Conservation (phyloP, 2,329 filamentous ascomycete genomes). For the Aspergillus vadensis region DNA sequence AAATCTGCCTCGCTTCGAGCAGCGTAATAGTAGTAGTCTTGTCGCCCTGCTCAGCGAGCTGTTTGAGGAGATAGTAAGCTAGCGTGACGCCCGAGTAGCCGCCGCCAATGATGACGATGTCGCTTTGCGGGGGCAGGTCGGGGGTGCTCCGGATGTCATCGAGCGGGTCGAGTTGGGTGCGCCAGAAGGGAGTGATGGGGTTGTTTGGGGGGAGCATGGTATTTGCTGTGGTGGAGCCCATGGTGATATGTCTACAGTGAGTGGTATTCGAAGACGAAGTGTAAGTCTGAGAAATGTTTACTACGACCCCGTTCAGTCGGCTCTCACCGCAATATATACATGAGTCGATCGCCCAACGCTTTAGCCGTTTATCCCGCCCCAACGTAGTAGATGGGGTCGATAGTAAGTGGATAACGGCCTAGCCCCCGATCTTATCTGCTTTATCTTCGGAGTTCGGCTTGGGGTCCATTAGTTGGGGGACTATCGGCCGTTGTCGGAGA, state of each 20-base stretch:
- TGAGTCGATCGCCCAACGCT: not conserved
- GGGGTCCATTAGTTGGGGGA: not conserved
- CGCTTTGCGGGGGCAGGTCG: constrained; percentile 42
- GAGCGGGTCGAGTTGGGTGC: constrained; percentile 21
- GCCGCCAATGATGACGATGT: constrained; percentile 53
- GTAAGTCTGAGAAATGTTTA: too few relatives aligned
- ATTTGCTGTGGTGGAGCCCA: not conserved
- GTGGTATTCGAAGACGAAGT: not conserved
- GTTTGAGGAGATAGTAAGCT: constrained; percentile 46
- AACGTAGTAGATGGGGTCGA: not conserved
- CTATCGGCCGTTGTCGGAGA: not conserved
- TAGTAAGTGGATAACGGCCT: constrained; percentile 3
- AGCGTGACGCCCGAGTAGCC: constrained; percentile 51
- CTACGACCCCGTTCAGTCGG: not conserved
- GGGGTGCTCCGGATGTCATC: constrained; percentile 24
- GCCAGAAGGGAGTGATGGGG: constrained; percentile 22
- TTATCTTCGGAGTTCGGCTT: constrained; percentile 2
- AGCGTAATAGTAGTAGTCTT: constrained; percentile 37
- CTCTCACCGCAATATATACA: not conserved
- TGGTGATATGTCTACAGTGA: not conserved
- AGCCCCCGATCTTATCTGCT: constrained; percentile 1
- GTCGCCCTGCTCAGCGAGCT: constrained; percentile 13
- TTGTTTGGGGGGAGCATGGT: constrained; percentile 17
- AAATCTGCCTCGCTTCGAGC: constrained; percentile 45
- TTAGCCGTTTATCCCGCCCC: not conserved